Base-by-base conservation (phyloP, 345 rosid genomes). In the Sisymbrium altissimum region DNA sequence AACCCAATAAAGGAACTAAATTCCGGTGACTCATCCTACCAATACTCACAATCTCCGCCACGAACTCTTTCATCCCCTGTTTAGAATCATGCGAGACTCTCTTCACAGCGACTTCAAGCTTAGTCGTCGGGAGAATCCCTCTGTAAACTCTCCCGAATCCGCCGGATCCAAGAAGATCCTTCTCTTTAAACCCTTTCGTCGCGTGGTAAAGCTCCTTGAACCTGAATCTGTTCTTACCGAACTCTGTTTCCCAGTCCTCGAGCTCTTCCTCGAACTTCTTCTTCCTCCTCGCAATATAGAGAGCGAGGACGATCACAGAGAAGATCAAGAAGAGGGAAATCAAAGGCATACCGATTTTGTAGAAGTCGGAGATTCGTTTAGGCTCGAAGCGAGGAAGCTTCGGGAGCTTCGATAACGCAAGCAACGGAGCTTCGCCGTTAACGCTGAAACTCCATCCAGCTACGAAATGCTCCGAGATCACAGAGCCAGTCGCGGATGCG, bases 401-500 rank as follows among this genome's bases (percentile, higher is more conserved):
- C 50, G 97, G 97, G 35, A 94, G 85, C 29, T 86, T 79, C 27
- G 93, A 77, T 3, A 87, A 66, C 30, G 78, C 77, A 7, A 94
- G 88, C 59, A 81, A 50, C 53, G 83, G 75, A 45, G 91, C 87
- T 57, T 68, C 81, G 9, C 92, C 95, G 63, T 82, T 86, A n/a
- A 86, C 69, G 43, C 73, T 64, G 49, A 94, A 89, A 78, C 93
- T 91, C 98, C 97, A 94, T 1, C 98, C 98, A 19, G 81, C 60
- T 12, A 94, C 62, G 64, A 84, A 91, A 77, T 94, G 98, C 17
- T 86, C 75, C 21, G 95, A 91, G 35, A 95, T 84, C 2, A 91
- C 89, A 56, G 92, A 73, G 12, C 98, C 98, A 9, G 98, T 91
- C 3, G 98, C 93, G 40, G 97, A 77, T 10, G 97, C 85, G 80